A percentile compares a stretch with the other conserved stretches of the same genome.
These are phyloP conservation scores for Hibiscus tridactylites DNA, from an alignment of 345 rosid species.

Conservation along the genomic window DNA sequence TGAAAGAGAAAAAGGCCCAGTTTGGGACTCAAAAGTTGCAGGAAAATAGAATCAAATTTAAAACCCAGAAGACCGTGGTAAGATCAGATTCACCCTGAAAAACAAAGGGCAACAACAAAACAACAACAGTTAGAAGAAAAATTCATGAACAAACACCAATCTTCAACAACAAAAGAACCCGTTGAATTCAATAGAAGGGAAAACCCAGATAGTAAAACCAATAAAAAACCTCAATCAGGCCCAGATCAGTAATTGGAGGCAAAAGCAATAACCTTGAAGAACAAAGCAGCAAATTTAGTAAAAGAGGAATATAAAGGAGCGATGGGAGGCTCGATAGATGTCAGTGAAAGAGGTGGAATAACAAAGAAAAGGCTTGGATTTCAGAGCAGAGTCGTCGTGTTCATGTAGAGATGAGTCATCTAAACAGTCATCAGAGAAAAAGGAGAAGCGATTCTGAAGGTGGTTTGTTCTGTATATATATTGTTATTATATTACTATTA, in stretches of 20 bases:
- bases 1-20: constrained; percentile 9
- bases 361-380: neutral
- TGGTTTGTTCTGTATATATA: neutral
- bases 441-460: constrained; percentile 2
- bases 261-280: neutral
- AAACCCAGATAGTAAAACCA: constrained; percentile 6
- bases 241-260: constrained; percentile 4
- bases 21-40: constrained; percentile 1
- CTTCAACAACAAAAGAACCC: neutral
- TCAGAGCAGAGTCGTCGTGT: constrained; percentile 4
- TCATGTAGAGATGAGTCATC: neutral
- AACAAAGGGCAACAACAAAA: neutral
- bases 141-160: neutral
- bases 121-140: neutral
- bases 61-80: too few species aligned
- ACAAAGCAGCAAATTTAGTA: neutral
- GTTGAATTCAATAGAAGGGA: neutral
- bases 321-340: neutral
- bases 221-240: neutral
- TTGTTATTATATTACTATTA: too few species aligned
- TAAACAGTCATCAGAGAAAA: neutral
- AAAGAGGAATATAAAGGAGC: neutral
- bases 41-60: too few species aligned
- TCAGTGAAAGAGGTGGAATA: neutral
- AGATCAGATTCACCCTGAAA: too few species aligned